Evolutionary conservation across 2,329 filamentous ascomycete species (phyloP), one percentile per base, ranked within the genome.

Genomic region (Ceratocystis destructans): DNA sequence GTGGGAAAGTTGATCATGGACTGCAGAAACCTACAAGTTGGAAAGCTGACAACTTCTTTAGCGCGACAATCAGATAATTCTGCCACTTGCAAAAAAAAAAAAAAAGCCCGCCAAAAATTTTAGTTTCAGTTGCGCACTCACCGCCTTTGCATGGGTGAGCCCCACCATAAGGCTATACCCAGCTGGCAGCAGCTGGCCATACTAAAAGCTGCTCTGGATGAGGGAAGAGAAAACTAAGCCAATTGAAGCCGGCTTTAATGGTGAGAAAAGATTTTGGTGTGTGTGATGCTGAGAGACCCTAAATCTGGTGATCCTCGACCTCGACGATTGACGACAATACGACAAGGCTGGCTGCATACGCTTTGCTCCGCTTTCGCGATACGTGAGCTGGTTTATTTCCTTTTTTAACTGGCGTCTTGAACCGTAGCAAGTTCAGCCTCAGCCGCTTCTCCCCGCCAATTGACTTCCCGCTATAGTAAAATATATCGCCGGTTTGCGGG

Each of bases 21-120:
- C 17, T 59, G 25, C 17, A 6, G 28, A n/a, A 46, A 31, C 31
- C 50, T 53, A 53, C 22, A 53, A 28, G 48, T 28, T 28, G 22
- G 63, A 67, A 64, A 50, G 46, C 31, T 64, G 37, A 62, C 50
- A 59, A 67, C 31, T 12, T 62, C 25, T 41, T 50, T 66, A 68
- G 67, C 64, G 67, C 67, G 64, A 64, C 48, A 31, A 50, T 7
- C 50, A 55, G 44, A 59, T 59, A 61, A 68, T 68, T 68, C 25
- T 67, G 57, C 69, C 68, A 67, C 61, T 41, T 63, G 20, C 41
- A 61, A 62, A 64, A 62, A 65, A 48, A 64, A 64, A 66, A 66
- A 62, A 37, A 55, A 64, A 55, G 17, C 25, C 62, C 28, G 41
- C 66, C 68, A 68, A 69, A 70, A 65, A 48, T 69, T 69, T 69